phyloP scores from a whole-genome alignment of 2,329 filamentous ascomycete genomes.

The Exophiala lecanii-corni region DNA sequence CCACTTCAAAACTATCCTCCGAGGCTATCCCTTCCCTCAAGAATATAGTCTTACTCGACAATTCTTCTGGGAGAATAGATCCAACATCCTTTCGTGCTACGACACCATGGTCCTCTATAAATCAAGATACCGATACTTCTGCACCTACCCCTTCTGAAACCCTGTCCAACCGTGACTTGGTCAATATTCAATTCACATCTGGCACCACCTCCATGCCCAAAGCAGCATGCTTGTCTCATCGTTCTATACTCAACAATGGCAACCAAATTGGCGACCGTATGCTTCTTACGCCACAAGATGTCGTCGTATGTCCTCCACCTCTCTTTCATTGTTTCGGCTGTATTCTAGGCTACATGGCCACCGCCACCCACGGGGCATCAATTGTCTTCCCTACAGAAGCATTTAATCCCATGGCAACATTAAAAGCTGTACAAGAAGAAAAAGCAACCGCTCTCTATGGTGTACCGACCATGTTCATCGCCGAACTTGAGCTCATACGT shows the following conservation, averaged over 20 bases:
- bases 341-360: slow-evolving; percentile 93
- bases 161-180: slow-evolving; percentile 55
- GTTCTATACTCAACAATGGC: slow-evolving; percentile 89
- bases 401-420: slow-evolving; percentile 72
- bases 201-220: slow-evolving; percentile 91
- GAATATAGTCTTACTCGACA: slow-evolving; percentile 73
- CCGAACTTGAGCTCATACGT: slow-evolving; percentile 73
- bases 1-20: slow-evolving; percentile 45
- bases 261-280: slow-evolving; percentile 78
- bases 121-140: slow-evolving; percentile 38
- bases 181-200: slow-evolving; percentile 96
- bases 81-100: slow-evolving; percentile 38
- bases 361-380: slow-evolving; percentile 71
- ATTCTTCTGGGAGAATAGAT: slow-evolving; percentile 56
- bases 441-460: slow-evolving; percentile 71
- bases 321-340: slow-evolving; percentile 74
- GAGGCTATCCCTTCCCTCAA: slow-evolving; percentile 63
- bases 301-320: slow-evolving; percentile 60
- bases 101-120: slow-evolving; percentile 45
- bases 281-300: slow-evolving; percentile 68
- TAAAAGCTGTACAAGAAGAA: slow-evolving; percentile 61
- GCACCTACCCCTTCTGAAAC: slow-evolving; percentile 42
- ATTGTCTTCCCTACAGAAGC: slow-evolving; percentile 84
- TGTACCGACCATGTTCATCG: slow-evolving; percentile 91
- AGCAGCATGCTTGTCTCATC: slow-evolving; percentile 82